Evolutionary conservation across 129 eudicot species (phyloP).

Genomic region (Escallonia herrerae): DNA sequence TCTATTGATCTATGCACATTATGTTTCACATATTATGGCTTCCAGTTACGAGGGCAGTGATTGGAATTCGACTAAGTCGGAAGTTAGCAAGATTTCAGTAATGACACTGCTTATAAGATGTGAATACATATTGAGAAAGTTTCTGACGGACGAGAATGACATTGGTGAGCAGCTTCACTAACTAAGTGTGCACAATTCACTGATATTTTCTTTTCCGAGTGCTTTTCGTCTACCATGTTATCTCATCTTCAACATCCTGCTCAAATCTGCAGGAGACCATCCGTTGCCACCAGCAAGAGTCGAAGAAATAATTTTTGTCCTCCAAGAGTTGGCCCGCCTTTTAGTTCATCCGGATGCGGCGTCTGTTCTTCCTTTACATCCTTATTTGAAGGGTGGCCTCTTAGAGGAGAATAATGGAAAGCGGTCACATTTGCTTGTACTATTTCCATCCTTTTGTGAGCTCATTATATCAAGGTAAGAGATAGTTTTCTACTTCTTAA

Average conservation of each 20-base stretch:
- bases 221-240: neutral
- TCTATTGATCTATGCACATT: neutral
- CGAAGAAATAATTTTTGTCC: slow-evolving; percentile 75
- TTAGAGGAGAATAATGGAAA: slow-evolving; percentile 34
- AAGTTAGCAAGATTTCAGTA: slow-evolving; percentile 74
- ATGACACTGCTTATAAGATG: slow-evolving; percentile 71
- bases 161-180: slow-evolving; percentile 48
- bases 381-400: slow-evolving; percentile 42
- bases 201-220: neutral
- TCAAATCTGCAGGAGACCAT: slow-evolving; percentile 58
- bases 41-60: slow-evolving; percentile 45
- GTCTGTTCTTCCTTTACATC: slow-evolving; percentile 68
- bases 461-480: slow-evolving; percentile 84
- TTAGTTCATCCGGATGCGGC: slow-evolving; percentile 62
- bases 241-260: slow-evolving; percentile 3
- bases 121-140: slow-evolving; percentile 70
- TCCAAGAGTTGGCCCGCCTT: slow-evolving; percentile 80
- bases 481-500: neutral
- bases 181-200: neutral
- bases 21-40: neutral
- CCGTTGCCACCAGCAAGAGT: slow-evolving; percentile 71
- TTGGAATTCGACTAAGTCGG: slow-evolving; percentile 55
- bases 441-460: slow-evolving; percentile 78
- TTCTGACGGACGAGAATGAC: slow-evolving; percentile 67
- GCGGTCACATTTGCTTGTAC: slow-evolving; percentile 72